These are phyloP conservation scores for Linum usitatissimum DNA, from an alignment of 345 rosid genomes.

Conservation along the genomic window DNA sequence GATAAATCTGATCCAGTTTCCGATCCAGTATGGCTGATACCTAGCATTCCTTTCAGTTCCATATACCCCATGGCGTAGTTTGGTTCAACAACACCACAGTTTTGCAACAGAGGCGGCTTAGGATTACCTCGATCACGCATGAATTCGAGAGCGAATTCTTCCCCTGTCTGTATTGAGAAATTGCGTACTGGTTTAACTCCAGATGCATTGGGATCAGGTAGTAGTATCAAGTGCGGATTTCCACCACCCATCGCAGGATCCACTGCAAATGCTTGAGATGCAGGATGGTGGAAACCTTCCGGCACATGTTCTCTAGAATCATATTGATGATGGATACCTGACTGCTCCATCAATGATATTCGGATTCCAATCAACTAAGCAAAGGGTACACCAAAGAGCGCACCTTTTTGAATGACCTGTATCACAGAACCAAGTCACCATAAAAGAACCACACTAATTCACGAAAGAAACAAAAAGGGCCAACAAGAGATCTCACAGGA, in stretches of 20 bases:
- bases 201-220: constrained; percentile 29
- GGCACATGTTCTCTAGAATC: constrained; percentile 36
- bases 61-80: constrained; percentile 39
- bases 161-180: constrained; percentile 82
- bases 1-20: constrained; percentile 57
- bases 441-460: too few species aligned
- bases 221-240: constrained; percentile 23
- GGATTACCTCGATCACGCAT: constrained; percentile 67
- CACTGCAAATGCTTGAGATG: constrained; percentile 30
- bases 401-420: too few species aligned
- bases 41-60: constrained; percentile 58
- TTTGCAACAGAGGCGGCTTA: constrained; percentile 33
- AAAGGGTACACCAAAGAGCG: not conserved
- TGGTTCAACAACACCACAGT: constrained; percentile 30
- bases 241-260: constrained; percentile 31
- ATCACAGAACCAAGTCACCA: too few species aligned
- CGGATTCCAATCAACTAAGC: constrained; percentile 31
- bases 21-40: constrained; percentile 47
- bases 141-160: constrained; percentile 85
- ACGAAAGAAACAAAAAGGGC: too few species aligned
- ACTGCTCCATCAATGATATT: constrained; percentile 36
- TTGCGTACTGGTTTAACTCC: constrained; percentile 64
- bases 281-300: constrained; percentile 30
- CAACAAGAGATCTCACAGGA: too few species aligned
- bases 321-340: constrained; percentile 32